Evolutionary conservation across 2,329 filamentous ascomycete species (phyloP).

Genomic region (Cylindrodendrum hubeiense): DNA sequence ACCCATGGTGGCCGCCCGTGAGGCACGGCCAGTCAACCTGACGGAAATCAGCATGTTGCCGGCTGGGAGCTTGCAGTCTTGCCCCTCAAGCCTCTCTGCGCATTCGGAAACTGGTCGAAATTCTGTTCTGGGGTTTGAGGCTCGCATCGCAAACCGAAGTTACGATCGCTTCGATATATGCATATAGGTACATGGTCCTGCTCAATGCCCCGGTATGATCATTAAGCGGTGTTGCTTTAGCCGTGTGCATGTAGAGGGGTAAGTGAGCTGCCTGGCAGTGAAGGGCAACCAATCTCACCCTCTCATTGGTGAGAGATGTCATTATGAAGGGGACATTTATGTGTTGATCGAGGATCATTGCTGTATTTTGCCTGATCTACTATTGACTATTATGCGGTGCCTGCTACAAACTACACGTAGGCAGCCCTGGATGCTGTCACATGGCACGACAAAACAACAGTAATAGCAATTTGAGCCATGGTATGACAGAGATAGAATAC

Average conservation of each 20-base stretch:
- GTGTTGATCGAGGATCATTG: too few relatives aligned
- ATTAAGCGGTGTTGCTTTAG: neutral
- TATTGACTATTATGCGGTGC: too few relatives aligned
- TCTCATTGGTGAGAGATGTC: neutral
- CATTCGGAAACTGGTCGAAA: neutral
- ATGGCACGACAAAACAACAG: too few relatives aligned
- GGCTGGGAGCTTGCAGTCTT: constrained; percentile 17
- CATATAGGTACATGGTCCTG: neutral
- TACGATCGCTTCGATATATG: constrained; percentile 3
- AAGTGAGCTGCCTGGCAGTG: neutral
- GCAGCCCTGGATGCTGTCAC: too few relatives aligned
- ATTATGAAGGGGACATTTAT: too few relatives aligned
- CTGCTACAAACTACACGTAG: too few relatives aligned
- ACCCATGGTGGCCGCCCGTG: constrained; percentile 1
- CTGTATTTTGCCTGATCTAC: too few relatives aligned
- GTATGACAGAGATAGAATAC: neutral
- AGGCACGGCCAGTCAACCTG: constrained; percentile 13
- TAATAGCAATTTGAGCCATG: neutral
- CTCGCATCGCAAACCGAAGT: neutral
- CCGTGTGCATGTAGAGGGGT: neutral
- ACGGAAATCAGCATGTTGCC: constrained; percentile 28
- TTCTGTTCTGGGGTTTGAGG: too few relatives aligned
- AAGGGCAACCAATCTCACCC: neutral
- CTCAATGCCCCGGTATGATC: constrained; percentile 13
- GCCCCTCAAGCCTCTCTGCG: constrained; percentile 15